phyloP scores from a whole-genome alignment of 225 moss, liverwort and hornwort genomes.

The Rhytidiadelphus loreus region DNA sequence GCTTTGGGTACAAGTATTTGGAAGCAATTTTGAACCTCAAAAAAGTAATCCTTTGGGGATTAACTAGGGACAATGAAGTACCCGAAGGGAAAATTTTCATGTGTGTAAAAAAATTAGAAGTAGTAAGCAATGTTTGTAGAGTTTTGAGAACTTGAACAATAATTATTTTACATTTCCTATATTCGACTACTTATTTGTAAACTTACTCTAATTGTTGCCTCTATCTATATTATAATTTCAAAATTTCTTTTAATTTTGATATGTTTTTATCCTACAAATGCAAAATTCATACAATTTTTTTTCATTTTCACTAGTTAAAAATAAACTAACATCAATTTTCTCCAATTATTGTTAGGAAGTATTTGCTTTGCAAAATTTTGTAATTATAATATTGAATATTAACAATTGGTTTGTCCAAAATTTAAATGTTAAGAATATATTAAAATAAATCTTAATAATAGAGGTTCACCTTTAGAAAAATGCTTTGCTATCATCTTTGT shows the following conservation, averaged over 20 bases:
- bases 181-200: background rate
- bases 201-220: background rate
- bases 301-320: background rate
- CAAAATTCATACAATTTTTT: background rate
- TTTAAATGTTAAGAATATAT: too few species aligned
- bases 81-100: background rate
- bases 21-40: background rate
- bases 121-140: background rate
- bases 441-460: too few species aligned
- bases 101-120: too few species aligned
- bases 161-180: background rate
- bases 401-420: too few species aligned
- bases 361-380: background rate
- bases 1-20: background rate
- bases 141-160: rapidly evolving
- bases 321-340: background rate
- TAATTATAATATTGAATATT: background rate
- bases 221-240: background rate
- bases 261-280: background rate
- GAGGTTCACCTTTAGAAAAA: too few species aligned
- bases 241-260: background rate
- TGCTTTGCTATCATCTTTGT: too few species aligned
- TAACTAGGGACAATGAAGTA: background rate
- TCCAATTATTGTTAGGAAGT: background rate
- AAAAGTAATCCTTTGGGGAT: rapidly evolving